phyloP scores from a whole-genome alignment of 192 early-diverging fungal genomes.

The Rhizophagus prolifer region DNA sequence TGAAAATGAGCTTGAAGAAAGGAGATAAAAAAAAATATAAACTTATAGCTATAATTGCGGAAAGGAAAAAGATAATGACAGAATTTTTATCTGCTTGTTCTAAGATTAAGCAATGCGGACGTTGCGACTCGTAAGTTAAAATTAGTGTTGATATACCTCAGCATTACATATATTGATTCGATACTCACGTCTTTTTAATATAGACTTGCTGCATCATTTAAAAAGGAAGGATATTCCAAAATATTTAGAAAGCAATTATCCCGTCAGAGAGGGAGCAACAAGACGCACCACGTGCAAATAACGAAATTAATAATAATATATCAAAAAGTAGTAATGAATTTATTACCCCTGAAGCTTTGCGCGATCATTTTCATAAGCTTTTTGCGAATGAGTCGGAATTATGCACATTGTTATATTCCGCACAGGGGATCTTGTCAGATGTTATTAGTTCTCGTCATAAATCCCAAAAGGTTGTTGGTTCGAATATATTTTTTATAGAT shows the following conservation, averaged over 20 bases:
- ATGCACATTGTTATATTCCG: conserved; percentile 80
- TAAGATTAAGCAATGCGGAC: conserved; percentile 54
- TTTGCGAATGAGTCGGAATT: conserved; percentile 77
- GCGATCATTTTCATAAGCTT: conserved; percentile 70
- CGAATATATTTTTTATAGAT: conserved; percentile 93
- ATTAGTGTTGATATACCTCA: too few relatives aligned
- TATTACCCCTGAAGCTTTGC: conserved; percentile 78
- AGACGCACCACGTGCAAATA: conserved; percentile 41
- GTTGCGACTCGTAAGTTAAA: conserved; percentile 56
- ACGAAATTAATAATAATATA: conserved; percentile 36
- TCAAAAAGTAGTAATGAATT: conserved; percentile 44
- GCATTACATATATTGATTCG: background rate
- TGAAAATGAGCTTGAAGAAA: conserved; percentile 6
- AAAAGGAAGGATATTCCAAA: conserved; percentile 81
- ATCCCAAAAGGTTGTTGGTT: conserved; percentile 44
- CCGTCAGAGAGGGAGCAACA: conserved; percentile 40
- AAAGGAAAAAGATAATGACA: conserved; percentile 47
- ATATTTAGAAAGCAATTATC: conserved; percentile 76
- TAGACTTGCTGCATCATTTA: conserved; percentile 62
- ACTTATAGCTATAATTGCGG: conserved; percentile 51
- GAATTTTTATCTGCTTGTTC: conserved; percentile 50
- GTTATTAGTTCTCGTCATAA: too few relatives aligned
- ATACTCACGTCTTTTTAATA: background rate
- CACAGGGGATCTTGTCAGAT: conserved; percentile 47
- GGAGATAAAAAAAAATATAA: conserved; percentile 4